Conservation (phyloP, 139 green algal species). For the Eudorina sp. region DNA sequence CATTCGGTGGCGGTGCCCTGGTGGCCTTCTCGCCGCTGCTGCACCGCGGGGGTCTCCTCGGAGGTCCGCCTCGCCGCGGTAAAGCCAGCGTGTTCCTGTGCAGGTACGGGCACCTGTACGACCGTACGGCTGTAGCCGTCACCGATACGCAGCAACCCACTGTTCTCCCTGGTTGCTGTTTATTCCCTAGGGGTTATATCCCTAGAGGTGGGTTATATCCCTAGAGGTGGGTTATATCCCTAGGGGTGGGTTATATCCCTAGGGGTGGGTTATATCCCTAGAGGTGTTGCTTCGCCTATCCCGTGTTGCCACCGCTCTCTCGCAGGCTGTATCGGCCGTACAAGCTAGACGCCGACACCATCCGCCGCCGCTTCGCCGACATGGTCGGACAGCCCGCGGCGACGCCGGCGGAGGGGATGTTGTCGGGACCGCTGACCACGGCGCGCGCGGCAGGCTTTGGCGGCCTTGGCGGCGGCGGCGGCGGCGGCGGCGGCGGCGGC, state of each 20-base stretch:
- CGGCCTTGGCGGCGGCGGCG: no score
- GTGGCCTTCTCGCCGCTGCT: constrained; percentile 2
- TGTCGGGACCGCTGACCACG: no score
- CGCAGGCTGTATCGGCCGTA: no score
- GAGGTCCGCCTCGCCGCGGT: background rate
- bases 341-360: background rate
- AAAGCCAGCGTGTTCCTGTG: background rate
- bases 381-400: no score
- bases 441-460: no score
- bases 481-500: no score
- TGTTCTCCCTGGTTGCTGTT: background rate
- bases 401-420: no score
- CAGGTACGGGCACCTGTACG: background rate
- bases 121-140: background rate
- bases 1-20: background rate
- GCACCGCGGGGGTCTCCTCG: background rate
- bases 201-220: no score
- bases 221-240: no score
- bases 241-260: background rate
- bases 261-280: background rate
- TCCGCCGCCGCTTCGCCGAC: background rate
- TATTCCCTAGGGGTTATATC: no score
- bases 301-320: background rate
- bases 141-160: background rate
- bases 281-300: no score